Evolutionary conservation across 106 monocot genomes (phyloP).

Genomic region (Dioscorea alata): DNA sequence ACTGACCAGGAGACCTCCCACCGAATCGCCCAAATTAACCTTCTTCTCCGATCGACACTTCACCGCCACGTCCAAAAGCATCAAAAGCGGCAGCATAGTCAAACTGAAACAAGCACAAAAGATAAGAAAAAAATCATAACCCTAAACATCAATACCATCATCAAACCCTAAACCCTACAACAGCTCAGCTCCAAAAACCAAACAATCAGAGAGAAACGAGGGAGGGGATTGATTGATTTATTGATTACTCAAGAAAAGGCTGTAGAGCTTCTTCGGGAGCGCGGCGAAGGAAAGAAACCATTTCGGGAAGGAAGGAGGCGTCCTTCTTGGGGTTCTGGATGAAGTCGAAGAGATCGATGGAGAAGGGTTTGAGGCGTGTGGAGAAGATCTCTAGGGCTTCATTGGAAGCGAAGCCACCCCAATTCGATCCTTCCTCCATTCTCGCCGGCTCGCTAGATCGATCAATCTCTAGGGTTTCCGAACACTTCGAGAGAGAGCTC

Average conservation of each 20-base stretch:
- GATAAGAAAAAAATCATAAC: background rate
- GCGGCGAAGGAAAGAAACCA: conserved; percentile 65
- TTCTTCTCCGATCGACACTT: conserved; percentile 42
- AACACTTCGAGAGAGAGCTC: background rate
- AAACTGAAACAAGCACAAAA: conserved; percentile 40
- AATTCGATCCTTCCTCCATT: background rate
- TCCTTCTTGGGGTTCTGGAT: conserved; percentile 37
- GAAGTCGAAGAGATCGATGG: conserved; percentile 69
- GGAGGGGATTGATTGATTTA: background rate
- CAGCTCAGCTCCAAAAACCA: background rate
- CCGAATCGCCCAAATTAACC: background rate
- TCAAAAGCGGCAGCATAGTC: conserved; percentile 70
- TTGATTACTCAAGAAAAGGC: conserved; percentile 65
- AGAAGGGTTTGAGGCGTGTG: conserved; percentile 61
- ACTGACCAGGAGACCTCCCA: conserved; percentile 24
- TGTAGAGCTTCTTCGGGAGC: conserved; percentile 45
- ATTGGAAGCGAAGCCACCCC: background rate
- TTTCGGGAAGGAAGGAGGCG: conserved; percentile 55
- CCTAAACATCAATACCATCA: no score
- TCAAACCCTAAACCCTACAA: no score
- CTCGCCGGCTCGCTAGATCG: background rate
- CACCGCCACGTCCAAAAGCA: conserved; percentile 72
- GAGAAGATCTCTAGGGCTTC: conserved; percentile 44
- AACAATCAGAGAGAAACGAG: background rate
- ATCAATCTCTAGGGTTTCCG: background rate